Percentiles rank a stretch among this genome's conserved stretches.
These are phyloP conservation scores for Pilaira anomala DNA, from an alignment of 192 early-diverging fungal species.

Conservation along the genomic window DNA sequence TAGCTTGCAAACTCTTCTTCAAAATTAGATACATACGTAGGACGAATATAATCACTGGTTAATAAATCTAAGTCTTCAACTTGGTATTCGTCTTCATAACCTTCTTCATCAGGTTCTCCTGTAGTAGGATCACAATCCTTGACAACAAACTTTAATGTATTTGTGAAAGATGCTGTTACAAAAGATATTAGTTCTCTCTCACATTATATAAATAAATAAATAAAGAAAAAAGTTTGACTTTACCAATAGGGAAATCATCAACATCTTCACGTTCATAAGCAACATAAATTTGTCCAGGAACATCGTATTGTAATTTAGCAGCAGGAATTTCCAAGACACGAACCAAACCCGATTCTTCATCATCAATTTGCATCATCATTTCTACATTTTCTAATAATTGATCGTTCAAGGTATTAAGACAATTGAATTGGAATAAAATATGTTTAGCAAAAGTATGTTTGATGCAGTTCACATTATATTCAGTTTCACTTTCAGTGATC, in stretches of 20 bases:
- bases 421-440: conserved; percentile 95
- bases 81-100: conserved; percentile 93
- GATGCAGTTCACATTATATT: conserved; percentile 88
- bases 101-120: conserved; percentile 88
- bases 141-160: conserved; percentile 83
- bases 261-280: conserved; percentile 72
- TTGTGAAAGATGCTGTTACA: conserved; percentile 68
- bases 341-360: conserved; percentile 54
- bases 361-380: conserved; percentile 73
- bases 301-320: conserved; percentile 70
- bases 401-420: conserved; percentile 93
- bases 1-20: conserved; percentile 75
- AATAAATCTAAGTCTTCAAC: conserved; percentile 85
- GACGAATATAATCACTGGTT: conserved; percentile 86
- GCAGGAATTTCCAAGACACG: conserved; percentile 75
- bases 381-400: conserved; percentile 87
- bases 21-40: conserved; percentile 83
- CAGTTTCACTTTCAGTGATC: conserved; percentile 92
- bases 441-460: conserved; percentile 93
- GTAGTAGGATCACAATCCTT: conserved; percentile 96
- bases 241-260: conserved; percentile 58
- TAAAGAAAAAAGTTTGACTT: conserved; percentile 9
- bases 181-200: neutral
- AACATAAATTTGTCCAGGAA: conserved; percentile 79
- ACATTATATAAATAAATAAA: neutral